A percentile compares a stretch with the other conserved stretches of the same genome.
phyloP scores from a whole-genome alignment of 108 stramenopile species.

The Nitzschia sp. region DNA sequence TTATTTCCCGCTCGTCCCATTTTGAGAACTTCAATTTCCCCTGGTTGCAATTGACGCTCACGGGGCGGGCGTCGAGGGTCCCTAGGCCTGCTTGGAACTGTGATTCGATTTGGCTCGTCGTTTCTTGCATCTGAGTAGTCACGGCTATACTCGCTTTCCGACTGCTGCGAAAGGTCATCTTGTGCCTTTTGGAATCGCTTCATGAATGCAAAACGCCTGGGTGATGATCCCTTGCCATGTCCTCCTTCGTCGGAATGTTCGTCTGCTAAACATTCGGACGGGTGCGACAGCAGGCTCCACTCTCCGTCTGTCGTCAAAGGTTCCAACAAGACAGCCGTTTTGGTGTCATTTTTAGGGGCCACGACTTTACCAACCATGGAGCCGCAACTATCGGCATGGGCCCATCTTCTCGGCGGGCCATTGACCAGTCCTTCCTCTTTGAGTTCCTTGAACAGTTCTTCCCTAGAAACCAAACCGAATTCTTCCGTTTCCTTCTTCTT shows the following conservation, averaged over 20 bases:
- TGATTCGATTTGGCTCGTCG: too few relatives aligned
- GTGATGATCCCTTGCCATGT: too few relatives aligned
- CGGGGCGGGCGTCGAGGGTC: too few relatives aligned
- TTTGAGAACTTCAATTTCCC: background rate
- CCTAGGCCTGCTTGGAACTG: too few relatives aligned
- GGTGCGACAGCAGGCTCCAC: background rate
- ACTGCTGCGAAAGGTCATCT: too few relatives aligned
- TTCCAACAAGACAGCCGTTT: background rate
- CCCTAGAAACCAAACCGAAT: slow-evolving; percentile 11
- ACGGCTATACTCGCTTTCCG: too few relatives aligned
- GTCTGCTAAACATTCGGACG: background rate
- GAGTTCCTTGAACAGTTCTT: slow-evolving; percentile 14
- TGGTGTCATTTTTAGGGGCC: background rate
- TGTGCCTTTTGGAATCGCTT: slow-evolving; percentile 1
- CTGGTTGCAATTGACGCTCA: too few relatives aligned
- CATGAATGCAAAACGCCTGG: too few relatives aligned
- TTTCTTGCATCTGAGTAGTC: too few relatives aligned
- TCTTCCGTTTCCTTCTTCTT: background rate
- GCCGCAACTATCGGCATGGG: too few relatives aligned
- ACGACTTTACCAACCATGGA: slow-evolving; percentile 9
- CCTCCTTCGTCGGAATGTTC: too few relatives aligned
- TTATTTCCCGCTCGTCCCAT: background rate
- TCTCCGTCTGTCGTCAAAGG: background rate
- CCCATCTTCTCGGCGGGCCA: too few relatives aligned
- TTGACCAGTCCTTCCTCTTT: background rate